Percentiles rank a stretch among this genome's conserved stretches.
Evolutionary conservation across 257 asterid genomes (phyloP).

Genomic region (Linaria vulgaris): DNA sequence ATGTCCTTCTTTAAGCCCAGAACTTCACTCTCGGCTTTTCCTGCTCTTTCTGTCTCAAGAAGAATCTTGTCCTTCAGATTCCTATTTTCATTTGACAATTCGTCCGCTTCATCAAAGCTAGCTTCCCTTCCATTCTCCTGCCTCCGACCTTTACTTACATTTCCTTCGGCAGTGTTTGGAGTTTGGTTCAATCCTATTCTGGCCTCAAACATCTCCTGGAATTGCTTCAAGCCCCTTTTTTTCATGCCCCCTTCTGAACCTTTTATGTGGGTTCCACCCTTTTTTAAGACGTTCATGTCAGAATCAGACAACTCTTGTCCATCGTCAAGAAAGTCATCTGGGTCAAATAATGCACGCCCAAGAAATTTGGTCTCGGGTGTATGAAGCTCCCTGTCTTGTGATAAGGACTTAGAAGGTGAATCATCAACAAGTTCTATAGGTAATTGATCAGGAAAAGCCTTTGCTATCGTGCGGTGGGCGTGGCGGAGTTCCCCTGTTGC

Average conservation of each 20-base stretch:
- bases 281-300: slow-evolving; percentile 16
- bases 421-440: slow-evolving; percentile 61
- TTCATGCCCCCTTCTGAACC: slow-evolving; percentile 32
- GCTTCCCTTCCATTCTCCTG: slow-evolving; percentile 33
- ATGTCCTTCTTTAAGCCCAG: slow-evolving; percentile 53
- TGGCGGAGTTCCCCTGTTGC: slow-evolving; percentile 90
- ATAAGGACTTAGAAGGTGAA: slow-evolving; percentile 48
- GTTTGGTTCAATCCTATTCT: slow-evolving; percentile 26
- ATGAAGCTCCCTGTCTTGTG: slow-evolving; percentile 39
- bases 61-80: slow-evolving; percentile 51
- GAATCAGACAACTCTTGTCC: slow-evolving; percentile 27
- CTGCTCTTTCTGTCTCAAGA: slow-evolving; percentile 57
- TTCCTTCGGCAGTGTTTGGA: slow-evolving; percentile 32
- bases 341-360: slow-evolving; percentile 37
- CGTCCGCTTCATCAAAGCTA: slow-evolving; percentile 32
- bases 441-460: slow-evolving; percentile 79
- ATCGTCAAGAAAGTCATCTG: slow-evolving; percentile 31
- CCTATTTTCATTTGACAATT: slow-evolving; percentile 40
- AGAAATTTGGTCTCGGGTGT: slow-evolving; percentile 47
- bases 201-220: slow-evolving; percentile 53
- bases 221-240: slow-evolving; percentile 51
- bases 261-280: slow-evolving; percentile 28
- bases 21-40: slow-evolving; percentile 62
- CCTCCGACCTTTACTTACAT: slow-evolving; percentile 16
- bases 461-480: slow-evolving; percentile 73